Evolutionary conservation across 345 rosid genomes (phyloP).

Genomic region (Rhodamnia rubescens): DNA sequence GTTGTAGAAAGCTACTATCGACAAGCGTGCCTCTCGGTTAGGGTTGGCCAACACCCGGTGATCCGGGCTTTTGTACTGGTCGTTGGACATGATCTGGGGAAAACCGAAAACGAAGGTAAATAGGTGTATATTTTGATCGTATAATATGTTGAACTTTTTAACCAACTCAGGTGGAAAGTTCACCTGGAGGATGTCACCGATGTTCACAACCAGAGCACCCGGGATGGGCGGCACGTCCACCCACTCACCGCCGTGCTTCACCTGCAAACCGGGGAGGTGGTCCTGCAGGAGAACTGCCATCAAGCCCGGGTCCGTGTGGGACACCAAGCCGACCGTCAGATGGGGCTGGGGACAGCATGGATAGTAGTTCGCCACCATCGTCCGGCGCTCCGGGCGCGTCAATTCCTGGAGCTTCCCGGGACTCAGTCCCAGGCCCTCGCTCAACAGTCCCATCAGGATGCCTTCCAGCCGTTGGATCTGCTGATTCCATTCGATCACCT

Average conservation of each 20-base stretch:
- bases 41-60: slow-evolving; percentile 40
- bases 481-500: slow-evolving; percentile 27
- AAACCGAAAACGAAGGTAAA: background rate
- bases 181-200: slow-evolving; percentile 44
- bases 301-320: slow-evolving; percentile 38
- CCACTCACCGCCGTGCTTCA: slow-evolving; percentile 30
- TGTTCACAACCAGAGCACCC: slow-evolving; percentile 35
- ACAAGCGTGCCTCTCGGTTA: slow-evolving; percentile 10
- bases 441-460: slow-evolving; percentile 23
- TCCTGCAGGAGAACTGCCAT: slow-evolving; percentile 35
- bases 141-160: background rate
- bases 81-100: slow-evolving; percentile 33
- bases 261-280: slow-evolving; percentile 34
- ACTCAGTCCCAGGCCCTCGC: slow-evolving; percentile 35
- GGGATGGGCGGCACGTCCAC: slow-evolving; percentile 32
- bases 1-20: slow-evolving; percentile 25
- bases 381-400: slow-evolving; percentile 18
- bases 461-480: slow-evolving; percentile 17
- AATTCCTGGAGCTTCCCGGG: slow-evolving; percentile 16
- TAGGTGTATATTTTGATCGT: background rate
- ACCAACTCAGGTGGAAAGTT: background rate
- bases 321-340: slow-evolving; percentile 24
- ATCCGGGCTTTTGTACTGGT: slow-evolving; percentile 30
- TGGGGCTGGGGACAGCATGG: slow-evolving; percentile 47
- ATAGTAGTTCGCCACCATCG: slow-evolving; percentile 39